A percentile compares a stretch with the other conserved stretches of the same genome.
These are phyloP conservation scores for Diplosphaera chodatii DNA, from an alignment of 139 green algal species.

Conservation along the genomic window DNA sequence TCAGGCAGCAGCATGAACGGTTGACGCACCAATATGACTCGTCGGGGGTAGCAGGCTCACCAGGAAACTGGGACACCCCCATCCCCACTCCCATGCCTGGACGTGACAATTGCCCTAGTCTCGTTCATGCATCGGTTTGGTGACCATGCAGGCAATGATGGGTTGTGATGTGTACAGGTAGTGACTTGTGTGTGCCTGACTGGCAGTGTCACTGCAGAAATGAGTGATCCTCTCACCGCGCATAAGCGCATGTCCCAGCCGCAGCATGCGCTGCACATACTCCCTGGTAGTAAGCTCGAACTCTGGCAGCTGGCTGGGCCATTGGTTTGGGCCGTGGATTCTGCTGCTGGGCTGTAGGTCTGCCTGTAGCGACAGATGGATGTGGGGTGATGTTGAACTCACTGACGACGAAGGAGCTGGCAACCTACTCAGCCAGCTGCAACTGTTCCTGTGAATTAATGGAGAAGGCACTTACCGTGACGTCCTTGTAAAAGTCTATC, in stretches of 20 bases:
- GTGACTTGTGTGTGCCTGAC: too few relatives aligned
- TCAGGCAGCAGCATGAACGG: too few relatives aligned
- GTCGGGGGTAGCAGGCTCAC: not conserved
- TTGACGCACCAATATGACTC: not conserved
- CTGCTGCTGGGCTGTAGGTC: constrained; percentile 14
- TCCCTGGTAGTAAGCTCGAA: constrained; percentile 24
- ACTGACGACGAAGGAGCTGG: too few relatives aligned
- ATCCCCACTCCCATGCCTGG: constrained; percentile 47
- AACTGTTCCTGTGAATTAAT: too few relatives aligned
- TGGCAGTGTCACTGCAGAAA: too few relatives aligned
- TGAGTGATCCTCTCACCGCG: constrained; percentile 17
- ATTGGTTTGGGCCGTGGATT: constrained; percentile 53
- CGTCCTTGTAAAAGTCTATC: constrained; percentile 50
- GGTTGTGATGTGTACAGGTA: too few relatives aligned
- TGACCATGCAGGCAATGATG: too few relatives aligned
- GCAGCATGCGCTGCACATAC: constrained; percentile 27
- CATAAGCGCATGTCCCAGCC: constrained; percentile 33
- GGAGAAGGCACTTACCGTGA: not conserved
- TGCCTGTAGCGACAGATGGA: too few relatives aligned
- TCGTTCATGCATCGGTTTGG: too few relatives aligned
- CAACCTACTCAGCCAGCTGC: too few relatives aligned
- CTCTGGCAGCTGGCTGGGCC: constrained; percentile 31
- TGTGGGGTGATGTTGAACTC: too few relatives aligned
- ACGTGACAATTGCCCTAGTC: not conserved
- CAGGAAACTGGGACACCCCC: constrained; percentile 10